phyloP scores from a whole-genome alignment of 495 filamentous ascomycete species.

The Venustampulla echinocandica region DNA sequence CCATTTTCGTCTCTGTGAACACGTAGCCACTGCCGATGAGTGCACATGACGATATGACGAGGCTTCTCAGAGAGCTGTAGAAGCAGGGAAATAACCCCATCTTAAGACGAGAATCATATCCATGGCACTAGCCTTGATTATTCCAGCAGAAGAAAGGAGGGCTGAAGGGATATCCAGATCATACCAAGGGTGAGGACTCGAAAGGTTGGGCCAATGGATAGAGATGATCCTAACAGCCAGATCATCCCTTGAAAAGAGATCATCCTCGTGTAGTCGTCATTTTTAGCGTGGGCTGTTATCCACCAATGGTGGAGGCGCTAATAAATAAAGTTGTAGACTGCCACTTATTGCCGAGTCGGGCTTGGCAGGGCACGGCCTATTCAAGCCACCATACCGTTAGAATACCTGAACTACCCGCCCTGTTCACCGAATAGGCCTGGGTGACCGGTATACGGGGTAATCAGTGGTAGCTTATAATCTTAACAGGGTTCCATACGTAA shows the following conservation, averaged over 20 bases:
- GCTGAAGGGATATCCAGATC: not conserved
- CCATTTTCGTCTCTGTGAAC: constrained; percentile 7
- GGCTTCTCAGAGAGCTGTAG: not conserved
- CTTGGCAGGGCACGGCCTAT: too few species aligned
- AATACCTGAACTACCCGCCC: too few species aligned
- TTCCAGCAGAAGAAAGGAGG: not conserved
- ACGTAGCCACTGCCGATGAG: constrained; percentile 10
- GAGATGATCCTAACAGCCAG: not conserved
- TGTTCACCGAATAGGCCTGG: too few species aligned
- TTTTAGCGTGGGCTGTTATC: not conserved
- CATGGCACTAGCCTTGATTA: not conserved
- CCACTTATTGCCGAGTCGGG: too few species aligned
- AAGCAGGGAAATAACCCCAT: not conserved
- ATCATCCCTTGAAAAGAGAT: not conserved
- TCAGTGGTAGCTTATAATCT: too few species aligned
- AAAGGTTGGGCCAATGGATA: not conserved
- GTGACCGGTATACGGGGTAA: too few species aligned
- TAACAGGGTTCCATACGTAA: too few species aligned
- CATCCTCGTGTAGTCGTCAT: not conserved
- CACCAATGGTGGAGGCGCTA: not conserved
- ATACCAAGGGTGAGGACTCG: too few species aligned
- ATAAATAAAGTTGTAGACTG: not conserved
- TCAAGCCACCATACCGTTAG: too few species aligned
- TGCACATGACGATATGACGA: constrained; percentile 5
- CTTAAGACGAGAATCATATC: not conserved